Evolutionary conservation across 768 basidiomycete genomes (phyloP).

Genomic region (Phylloporus arenicola): DNA sequence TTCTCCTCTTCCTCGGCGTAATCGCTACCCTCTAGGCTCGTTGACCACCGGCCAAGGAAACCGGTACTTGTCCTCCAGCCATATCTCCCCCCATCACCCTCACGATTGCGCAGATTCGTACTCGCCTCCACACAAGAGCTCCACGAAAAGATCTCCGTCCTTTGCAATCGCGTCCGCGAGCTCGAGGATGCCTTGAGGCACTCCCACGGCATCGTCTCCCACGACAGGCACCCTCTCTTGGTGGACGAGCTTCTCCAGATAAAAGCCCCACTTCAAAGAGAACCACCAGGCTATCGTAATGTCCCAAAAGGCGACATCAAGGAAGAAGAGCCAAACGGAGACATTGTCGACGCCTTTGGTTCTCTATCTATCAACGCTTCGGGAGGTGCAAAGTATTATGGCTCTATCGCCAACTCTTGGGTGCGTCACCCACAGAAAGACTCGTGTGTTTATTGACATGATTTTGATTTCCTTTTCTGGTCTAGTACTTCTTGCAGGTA

Average conservation of each 20-base stretch:
- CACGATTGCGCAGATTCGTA: constrained; percentile 49
- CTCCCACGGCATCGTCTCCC: constrained; percentile 53
- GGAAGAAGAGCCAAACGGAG: constrained; percentile 60
- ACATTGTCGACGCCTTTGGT: constrained; percentile 76
- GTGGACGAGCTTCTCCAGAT: constrained; percentile 67
- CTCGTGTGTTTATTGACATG: not conserved
- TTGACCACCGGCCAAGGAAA: constrained; percentile 80
- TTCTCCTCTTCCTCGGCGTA: constrained; percentile 13
- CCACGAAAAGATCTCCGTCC: constrained; percentile 75
- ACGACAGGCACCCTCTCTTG: constrained; percentile 61
- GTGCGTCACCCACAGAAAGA: constrained; percentile 29
- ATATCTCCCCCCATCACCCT: not conserved
- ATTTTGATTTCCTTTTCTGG: not conserved
- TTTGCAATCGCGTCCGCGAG: constrained; percentile 68
- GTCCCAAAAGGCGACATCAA: constrained; percentile 36
- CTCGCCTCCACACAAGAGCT: constrained; percentile 76
- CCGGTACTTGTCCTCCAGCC: constrained; percentile 40
- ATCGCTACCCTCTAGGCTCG: constrained; percentile 45
- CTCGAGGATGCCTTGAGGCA: constrained; percentile 66
- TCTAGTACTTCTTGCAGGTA: constrained; percentile 72
- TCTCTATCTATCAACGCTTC: constrained; percentile 68
- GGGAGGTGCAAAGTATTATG: constrained; percentile 71
- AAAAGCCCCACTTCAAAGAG: constrained; percentile 72
- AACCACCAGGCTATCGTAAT: constrained; percentile 43
- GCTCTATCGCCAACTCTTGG: constrained; percentile 73